Conservation (phyloP, 306 rosid genomes). For the Acacia crassicarpa region DNA sequence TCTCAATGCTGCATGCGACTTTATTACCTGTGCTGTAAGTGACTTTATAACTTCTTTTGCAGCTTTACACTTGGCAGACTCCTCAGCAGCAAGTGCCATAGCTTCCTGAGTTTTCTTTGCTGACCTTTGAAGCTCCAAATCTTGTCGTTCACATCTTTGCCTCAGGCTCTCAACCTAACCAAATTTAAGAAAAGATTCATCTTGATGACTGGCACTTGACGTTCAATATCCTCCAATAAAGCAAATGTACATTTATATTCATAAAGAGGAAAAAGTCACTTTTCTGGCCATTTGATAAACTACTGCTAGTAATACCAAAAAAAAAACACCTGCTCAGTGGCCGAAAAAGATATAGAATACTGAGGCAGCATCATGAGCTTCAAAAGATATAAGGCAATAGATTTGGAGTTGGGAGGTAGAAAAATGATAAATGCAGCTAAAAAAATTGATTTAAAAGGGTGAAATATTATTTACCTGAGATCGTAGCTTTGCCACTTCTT, state of each 20-base stretch:
- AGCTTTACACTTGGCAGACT: conserved; percentile 83
- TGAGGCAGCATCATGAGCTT: not conserved
- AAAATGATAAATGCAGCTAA: conserved; percentile 4
- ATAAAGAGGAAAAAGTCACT: not conserved
- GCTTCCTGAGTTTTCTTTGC: conserved; percentile 86
- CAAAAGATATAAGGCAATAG: not conserved
- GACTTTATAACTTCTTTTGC: conserved; percentile 97
- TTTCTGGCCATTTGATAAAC: not conserved
- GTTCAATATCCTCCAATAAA: conserved; percentile 2
- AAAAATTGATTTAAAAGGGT: not conserved
- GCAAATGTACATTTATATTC: not conserved
- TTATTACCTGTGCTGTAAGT: conserved; percentile 84
- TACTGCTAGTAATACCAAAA: not conserved
- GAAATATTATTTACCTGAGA: conserved; percentile 61
- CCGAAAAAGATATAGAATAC: not conserved
- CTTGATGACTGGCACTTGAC: not conserved
- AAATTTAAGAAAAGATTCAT: conserved; percentile 26
- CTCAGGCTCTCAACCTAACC: conserved; percentile 80
- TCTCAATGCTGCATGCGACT: conserved; percentile 3
- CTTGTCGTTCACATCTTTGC: conserved; percentile 81
- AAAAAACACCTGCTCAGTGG: not conserved
- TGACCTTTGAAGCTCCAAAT: conserved; percentile 81
- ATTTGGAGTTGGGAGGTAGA: not conserved
- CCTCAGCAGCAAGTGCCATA: conserved; percentile 75
- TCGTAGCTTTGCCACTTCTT: conserved; percentile 82